Base-by-base conservation (phyloP, 768 basidiomycete genomes). In the Coprinellus aureogranulatus region DNA sequence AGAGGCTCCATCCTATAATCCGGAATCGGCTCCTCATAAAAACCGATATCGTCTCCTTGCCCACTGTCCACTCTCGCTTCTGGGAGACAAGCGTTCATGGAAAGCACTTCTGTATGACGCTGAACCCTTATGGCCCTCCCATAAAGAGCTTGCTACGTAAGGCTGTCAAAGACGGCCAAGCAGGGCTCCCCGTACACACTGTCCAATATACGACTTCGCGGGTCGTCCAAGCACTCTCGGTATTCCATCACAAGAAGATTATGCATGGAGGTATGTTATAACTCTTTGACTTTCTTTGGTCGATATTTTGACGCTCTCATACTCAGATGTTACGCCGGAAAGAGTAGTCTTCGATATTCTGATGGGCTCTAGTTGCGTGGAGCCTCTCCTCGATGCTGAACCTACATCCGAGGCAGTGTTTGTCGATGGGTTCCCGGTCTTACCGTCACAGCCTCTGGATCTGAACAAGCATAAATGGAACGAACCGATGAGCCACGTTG, bases 31-130 rank as follows among this genome's bases (percentile, higher is more conserved):
- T 60, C 44, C 44, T 57, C 12, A 27, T n/a, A n/a, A n/a, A n/a
- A n/a, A n/a, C n/a, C n/a, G n/a, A n/a, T n/a, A n/a, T n/a, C n/a
- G n/a, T n/a, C n/a, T n/a, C n/a, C n/a, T n/a, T n/a, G n/a, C n/a
- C n/a, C n/a, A n/a, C n/a, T n/a, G n/a, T n/a, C n/a, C n/a, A 20
- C 6, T 42, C 54, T 27, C 53, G 40, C 40, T 64, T 64, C 42
- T 64, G 58, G 63, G 61, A 62, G 57, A 55, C 48, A 30, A 55
- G 56, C n/a, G 30, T 30, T 27, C 27, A 47, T 28, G 61, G 63
- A 37, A 48, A 48, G n/a, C 63, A 64, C 31, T n/a, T 64, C 12
- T 62, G 63, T 41, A 16, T 62, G 12, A 53, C 59, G 1, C 26
- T 25, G 10, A 60, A 16, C 5, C 16, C 14, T 6, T 44, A 44